Conservation (phyloP, 257 asterid species). For the Petunia axillaris region DNA sequence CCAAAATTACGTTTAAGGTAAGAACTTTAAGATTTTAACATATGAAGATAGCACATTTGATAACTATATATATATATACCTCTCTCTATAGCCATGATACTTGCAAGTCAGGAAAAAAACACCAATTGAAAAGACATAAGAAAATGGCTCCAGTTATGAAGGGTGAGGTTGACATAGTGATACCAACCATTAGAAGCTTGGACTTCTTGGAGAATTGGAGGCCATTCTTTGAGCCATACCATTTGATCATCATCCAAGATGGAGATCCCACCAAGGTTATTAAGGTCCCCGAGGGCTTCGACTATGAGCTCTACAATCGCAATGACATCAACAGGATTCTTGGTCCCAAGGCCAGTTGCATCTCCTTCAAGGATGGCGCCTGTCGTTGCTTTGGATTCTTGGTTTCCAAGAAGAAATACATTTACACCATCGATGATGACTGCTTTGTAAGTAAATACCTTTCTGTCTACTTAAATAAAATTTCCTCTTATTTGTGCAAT, state of each 20-base stretch:
- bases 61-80: neutral
- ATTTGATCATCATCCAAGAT: conserved; percentile 52
- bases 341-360: conserved; percentile 52
- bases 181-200: conserved; percentile 49
- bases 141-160: conserved; percentile 34
- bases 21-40: neutral
- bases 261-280: conserved; percentile 44
- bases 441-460: conserved; percentile 31
- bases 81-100: neutral
- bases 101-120: neutral
- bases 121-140: neutral
- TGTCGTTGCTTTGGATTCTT: conserved; percentile 52
- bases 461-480: neutral
- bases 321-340: conserved; percentile 45
- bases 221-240: conserved; percentile 49
- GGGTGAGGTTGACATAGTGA: conserved; percentile 52
- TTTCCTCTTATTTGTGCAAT: neutral
- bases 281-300: conserved; percentile 49
- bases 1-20: neutral
- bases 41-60: neutral
- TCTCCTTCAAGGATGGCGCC: conserved; percentile 50
- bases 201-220: conserved; percentile 51
- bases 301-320: conserved; percentile 47
- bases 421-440: conserved; percentile 52
- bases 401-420: conserved; percentile 54